phyloP scores from a whole-genome alignment of 345 rosid species.

The Citrus reticulata region DNA sequence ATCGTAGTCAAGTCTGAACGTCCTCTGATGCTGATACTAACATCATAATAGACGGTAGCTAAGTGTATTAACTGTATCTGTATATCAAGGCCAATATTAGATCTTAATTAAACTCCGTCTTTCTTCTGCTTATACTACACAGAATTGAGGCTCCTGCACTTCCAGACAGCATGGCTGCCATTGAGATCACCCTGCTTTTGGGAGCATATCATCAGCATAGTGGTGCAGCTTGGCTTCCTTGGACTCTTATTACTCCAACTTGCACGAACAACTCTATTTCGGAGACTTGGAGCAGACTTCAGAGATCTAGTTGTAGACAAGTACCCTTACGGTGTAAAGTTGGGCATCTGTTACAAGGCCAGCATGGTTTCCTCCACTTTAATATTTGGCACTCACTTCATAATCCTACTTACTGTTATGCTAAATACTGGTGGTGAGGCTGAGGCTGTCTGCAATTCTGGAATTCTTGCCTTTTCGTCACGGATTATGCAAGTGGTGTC shows the following conservation, averaged over 20 bases:
- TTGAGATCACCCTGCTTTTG: conserved; percentile 43
- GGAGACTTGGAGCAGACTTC: conserved; percentile 24
- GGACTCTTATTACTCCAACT: conserved; percentile 36
- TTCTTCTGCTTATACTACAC: conserved; percentile 15
- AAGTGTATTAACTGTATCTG: too few relatives aligned
- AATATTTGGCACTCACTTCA: conserved; percentile 42
- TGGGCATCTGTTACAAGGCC: conserved; percentile 42
- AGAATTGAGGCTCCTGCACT: conserved; percentile 28
- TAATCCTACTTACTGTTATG: conserved; percentile 33
- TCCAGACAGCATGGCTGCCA: conserved; percentile 34
- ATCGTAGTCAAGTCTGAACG: too few relatives aligned
- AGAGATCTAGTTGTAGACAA: conserved; percentile 29
- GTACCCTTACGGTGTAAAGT: conserved; percentile 21
- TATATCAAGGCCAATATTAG: too few relatives aligned
- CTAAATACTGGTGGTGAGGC: conserved; percentile 22
- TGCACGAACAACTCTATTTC: conserved; percentile 20
- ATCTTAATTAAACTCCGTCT: not conserved
- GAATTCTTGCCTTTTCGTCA: conserved; percentile 35
- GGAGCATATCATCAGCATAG: conserved; percentile 53
- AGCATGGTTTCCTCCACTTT: conserved; percentile 39
- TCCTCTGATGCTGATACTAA: too few relatives aligned
- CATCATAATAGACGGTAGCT: too few relatives aligned
- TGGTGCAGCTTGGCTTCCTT: conserved; percentile 45
- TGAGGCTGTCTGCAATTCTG: conserved; percentile 37
- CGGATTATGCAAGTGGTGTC: conserved; percentile 47